These are phyloP conservation scores for Nicotiana undulata DNA, from an alignment of 257 asterid genomes.

Conservation along the genomic window DNA sequence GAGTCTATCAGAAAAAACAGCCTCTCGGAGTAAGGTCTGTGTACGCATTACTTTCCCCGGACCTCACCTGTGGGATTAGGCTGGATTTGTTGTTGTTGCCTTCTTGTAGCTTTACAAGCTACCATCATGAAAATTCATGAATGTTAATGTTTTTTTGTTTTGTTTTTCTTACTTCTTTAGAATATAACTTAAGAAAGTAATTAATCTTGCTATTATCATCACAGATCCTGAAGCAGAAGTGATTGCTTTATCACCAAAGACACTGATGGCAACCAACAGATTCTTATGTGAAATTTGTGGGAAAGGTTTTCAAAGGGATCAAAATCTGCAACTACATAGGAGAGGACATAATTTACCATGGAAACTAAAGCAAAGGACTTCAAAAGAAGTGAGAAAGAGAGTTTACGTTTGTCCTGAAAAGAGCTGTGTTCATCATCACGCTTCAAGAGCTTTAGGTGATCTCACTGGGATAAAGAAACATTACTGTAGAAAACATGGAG, in stretches of 20 bases:
- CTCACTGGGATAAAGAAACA: conserved; percentile 89
- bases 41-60: no score
- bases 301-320: conserved; percentile 93
- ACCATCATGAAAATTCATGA: conserved; percentile 9
- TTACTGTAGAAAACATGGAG: conserved; percentile 87
- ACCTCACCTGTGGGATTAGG: no score
- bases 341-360: conserved; percentile 93
- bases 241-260: conserved; percentile 73
- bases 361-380: conserved; percentile 82
- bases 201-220: neutral
- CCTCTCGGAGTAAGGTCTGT: no score
- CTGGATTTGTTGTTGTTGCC: no score
- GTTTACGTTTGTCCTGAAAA: conserved; percentile 92
- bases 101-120: neutral
- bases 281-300: conserved; percentile 85
- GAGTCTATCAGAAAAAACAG: no score
- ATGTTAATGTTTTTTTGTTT: neutral
- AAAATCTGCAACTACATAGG: conserved; percentile 78
- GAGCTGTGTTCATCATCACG: conserved; percentile 68
- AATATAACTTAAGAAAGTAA: neutral
- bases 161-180: neutral
- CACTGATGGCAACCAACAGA: conserved; percentile 91
- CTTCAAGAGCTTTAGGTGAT: conserved; percentile 89
- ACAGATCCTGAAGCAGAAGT: conserved; percentile 94
- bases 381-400: conserved; percentile 60